Evolutionary conservation across 148 eudicot species (phyloP).

Genomic region (Fagopyrum esculentum): DNA sequence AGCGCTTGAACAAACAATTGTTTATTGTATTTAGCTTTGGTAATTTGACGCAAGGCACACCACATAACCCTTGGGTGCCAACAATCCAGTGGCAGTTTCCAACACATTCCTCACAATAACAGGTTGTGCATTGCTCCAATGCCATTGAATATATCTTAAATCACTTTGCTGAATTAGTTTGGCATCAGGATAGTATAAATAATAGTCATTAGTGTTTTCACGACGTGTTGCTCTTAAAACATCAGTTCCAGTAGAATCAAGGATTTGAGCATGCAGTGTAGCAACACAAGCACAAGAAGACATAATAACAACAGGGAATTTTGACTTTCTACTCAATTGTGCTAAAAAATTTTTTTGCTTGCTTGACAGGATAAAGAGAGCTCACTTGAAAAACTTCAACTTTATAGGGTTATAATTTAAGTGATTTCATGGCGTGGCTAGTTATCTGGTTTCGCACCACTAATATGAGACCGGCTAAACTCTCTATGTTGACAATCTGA

Average conservation of each 20-base stretch:
- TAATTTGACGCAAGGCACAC: slow-evolving; percentile 62
- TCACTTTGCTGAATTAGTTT: slow-evolving; percentile 27
- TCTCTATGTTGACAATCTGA: too few species aligned
- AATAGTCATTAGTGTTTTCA: slow-evolving; percentile 45
- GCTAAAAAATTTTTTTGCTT: slow-evolving; percentile 36
- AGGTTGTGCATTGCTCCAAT: slow-evolving; percentile 86
- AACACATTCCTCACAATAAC: slow-evolving; percentile 72
- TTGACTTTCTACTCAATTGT: not conserved
- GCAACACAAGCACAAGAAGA: slow-evolving; percentile 17
- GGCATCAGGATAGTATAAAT: slow-evolving; percentile 62
- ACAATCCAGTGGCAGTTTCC: slow-evolving; percentile 56
- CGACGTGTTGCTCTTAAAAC: slow-evolving; percentile 60
- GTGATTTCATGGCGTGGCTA: too few species aligned
- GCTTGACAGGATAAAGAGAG: slow-evolving; percentile 9
- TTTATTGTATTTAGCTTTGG: slow-evolving; percentile 34
- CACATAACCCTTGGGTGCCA: slow-evolving; percentile 98
- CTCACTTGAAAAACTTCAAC: too few species aligned
- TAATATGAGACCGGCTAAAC: too few species aligned
- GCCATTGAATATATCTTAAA: slow-evolving; percentile 77
- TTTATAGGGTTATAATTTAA: too few species aligned
- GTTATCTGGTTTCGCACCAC: too few species aligned
- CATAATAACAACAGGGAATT: slow-evolving; percentile 22
- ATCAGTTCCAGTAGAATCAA: slow-evolving; percentile 2
- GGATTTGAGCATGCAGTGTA: not conserved
- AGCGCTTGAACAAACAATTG: slow-evolving; percentile 57